Evolutionary conservation across 805 yeast species (phyloP).

Genomic region (Myxozyma mucilagina): DNA sequence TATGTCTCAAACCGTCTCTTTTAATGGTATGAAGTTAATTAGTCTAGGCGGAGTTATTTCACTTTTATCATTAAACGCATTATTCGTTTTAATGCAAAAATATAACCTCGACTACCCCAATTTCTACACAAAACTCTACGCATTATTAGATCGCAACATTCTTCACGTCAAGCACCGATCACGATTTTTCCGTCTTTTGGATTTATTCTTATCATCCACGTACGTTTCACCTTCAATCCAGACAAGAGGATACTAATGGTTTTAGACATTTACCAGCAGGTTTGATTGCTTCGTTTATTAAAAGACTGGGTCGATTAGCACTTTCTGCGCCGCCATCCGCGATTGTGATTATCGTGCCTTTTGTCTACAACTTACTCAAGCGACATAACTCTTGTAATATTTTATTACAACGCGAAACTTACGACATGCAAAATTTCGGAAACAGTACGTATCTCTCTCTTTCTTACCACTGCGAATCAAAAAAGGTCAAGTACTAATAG

Average conservation of each 20-base stretch:
- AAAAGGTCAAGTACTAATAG: neutral
- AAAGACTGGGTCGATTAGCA: slow-evolving; percentile 72
- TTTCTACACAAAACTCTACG: slow-evolving; percentile 79
- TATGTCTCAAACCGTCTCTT: slow-evolving; percentile 32
- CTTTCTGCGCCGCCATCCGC: slow-evolving; percentile 85
- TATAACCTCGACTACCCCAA: slow-evolving; percentile 90
- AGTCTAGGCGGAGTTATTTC: slow-evolving; percentile 57
- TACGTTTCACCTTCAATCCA: neutral
- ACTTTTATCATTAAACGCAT: slow-evolving; percentile 79
- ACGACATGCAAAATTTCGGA: slow-evolving; percentile 7
- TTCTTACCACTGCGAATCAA: neutral
- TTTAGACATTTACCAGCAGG: slow-evolving; percentile 69
- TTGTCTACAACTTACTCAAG: slow-evolving; percentile 82
- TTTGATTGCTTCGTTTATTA: slow-evolving; percentile 85
- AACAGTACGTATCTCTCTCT: slow-evolving; percentile 4
- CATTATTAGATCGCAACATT: slow-evolving; percentile 70
- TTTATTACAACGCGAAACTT: slow-evolving; percentile 58
- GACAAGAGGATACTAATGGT: neutral
- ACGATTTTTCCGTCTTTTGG: slow-evolving; percentile 83
- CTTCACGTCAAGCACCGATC: slow-evolving; percentile 79
- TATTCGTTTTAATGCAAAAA: slow-evolving; percentile 78
- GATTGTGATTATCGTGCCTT: slow-evolving; percentile 83
- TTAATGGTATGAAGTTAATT: neutral
- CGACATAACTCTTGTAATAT: slow-evolving; percentile 94
- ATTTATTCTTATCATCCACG: slow-evolving; percentile 79